phyloP scores from a whole-genome alignment of 73 alveolate genomes.

The Stentor coeruleus region DNA sequence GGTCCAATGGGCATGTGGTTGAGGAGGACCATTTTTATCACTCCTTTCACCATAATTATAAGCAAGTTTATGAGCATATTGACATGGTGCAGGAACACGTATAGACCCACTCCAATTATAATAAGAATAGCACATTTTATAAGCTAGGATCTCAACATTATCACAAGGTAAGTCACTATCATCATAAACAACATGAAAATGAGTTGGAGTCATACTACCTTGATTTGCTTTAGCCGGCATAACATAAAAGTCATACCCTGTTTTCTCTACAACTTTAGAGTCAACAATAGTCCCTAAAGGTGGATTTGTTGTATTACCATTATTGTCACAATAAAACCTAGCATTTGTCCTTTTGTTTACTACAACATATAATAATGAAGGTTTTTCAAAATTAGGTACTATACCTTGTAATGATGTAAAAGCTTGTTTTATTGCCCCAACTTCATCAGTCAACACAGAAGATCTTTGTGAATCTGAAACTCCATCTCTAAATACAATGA shows the following conservation, averaged over 20 bases:
- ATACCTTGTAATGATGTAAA: slow-evolving; percentile 33
- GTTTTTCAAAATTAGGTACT: slow-evolving; percentile 23
- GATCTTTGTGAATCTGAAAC: slow-evolving; percentile 59
- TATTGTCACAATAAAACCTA: slow-evolving; percentile 51
- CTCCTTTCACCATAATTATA: slow-evolving; percentile 65
- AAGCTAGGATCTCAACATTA: slow-evolving; percentile 67
- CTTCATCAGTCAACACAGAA: slow-evolving; percentile 51
- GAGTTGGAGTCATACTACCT: slow-evolving; percentile 94
- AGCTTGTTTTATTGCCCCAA: slow-evolving; percentile 53
- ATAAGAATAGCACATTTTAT: slow-evolving; percentile 81
- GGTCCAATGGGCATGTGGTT: too few relatives aligned
- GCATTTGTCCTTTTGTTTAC: slow-evolving; percentile 61
- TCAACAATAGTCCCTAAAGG: slow-evolving; percentile 88
- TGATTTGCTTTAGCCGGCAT: slow-evolving; percentile 80
- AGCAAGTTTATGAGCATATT: slow-evolving; percentile 89
- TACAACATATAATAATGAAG: slow-evolving; percentile 36
- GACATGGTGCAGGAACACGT: slow-evolving; percentile 82
- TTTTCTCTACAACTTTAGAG: slow-evolving; percentile 64
- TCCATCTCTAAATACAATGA: slow-evolving; percentile 70
- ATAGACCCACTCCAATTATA: slow-evolving; percentile 89
- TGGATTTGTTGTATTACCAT: slow-evolving; percentile 69
- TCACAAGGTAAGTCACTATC: slow-evolving; percentile 58
- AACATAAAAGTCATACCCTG: slow-evolving; percentile 84
- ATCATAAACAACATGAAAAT: slow-evolving; percentile 74
- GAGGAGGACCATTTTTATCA: background rate